These are phyloP conservation scores for Sinapis alba DNA, from an alignment of 441 rosid genomes.

Conservation along the genomic window DNA sequence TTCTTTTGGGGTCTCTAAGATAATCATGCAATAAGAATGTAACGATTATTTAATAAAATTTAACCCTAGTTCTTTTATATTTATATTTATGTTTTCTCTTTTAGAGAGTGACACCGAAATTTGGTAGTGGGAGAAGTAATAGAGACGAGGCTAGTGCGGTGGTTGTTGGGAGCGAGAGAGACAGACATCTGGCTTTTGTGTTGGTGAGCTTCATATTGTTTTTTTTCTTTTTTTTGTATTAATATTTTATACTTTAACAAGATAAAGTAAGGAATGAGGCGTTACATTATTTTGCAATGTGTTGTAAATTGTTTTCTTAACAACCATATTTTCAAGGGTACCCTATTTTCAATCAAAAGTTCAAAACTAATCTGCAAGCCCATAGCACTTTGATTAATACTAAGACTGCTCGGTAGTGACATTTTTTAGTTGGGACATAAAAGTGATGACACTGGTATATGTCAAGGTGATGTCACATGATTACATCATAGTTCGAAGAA, in stretches of 20 bases:
- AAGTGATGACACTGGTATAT: conserved; percentile 26
- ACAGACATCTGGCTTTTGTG: conserved; percentile 28
- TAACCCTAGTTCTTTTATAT: neutral
- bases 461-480: conserved; percentile 31
- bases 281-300: conserved; percentile 34
- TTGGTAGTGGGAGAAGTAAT: conserved; percentile 26
- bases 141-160: conserved; percentile 33
- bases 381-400: neutral
- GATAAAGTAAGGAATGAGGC: neutral
- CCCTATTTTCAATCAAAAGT: neutral
- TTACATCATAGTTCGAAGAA: conserved; percentile 4
- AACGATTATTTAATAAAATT: neutral
- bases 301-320: neutral
- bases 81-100: neutral
- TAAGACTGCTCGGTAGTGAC: neutral
- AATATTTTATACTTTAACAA: neutral
- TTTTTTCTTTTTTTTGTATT: neutral
- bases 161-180: conserved; percentile 27
- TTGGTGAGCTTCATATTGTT: conserved; percentile 9
- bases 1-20: too few species aligned
- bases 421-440: neutral
- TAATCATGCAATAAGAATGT: neutral
- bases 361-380: neutral
- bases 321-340: neutral
- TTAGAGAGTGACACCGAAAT: conserved; percentile 13